Evolutionary conservation across 805 yeast genomes (phyloP), one percentile per base, ranked within the genome.

Genomic region (Suhomyces kilbournensis): DNA sequence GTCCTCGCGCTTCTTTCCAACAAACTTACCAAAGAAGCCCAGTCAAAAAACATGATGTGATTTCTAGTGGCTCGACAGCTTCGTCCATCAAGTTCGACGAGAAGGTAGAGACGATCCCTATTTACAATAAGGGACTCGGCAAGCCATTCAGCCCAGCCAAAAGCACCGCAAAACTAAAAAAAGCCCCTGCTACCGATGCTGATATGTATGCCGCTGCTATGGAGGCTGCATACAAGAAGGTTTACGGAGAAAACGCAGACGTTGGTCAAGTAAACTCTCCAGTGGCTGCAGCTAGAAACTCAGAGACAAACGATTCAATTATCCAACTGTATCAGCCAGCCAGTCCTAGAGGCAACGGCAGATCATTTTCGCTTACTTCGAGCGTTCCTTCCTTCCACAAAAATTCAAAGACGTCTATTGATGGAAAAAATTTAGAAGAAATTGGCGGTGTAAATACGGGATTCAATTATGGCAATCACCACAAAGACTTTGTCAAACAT

Each of bases 71-170:
- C 7, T 70, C 76, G 0, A 64, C 69, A 8, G 56, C 65, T 1
- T 64, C 57, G 42, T 72, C 77, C 4, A 74, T 74, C 54, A 70
- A 71, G 56, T 74, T 74, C 48, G 61, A 61, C 38, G 74, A 71
- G 6, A 63, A 63, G 9, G 73, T 72, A 8, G 74, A 74, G 52
- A 73, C 76, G 6, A 73, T 74, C 35, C 71, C 73, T 1, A 56
- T 63, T 23, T 57, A 60, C 30, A 38, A 48, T 9, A 43, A 49
- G 20, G 28, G 46, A 12, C 26, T 39, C 8, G 44, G 45, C n/a
- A 48, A 39, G 25, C 38, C 40, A 9, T 38, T 38, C 28, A 38
- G 23, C 12, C 42, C 42, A 14, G 25, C 8, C 9, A 34, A 26
- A 25, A 38, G 28, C 15, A 39, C 39, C 22, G 26, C 34, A 22